Evolutionary conservation across 495 filamentous ascomycete species (phyloP), one percentile per base, ranked within the genome.

Genomic region (Penicillium ucsense): DNA sequence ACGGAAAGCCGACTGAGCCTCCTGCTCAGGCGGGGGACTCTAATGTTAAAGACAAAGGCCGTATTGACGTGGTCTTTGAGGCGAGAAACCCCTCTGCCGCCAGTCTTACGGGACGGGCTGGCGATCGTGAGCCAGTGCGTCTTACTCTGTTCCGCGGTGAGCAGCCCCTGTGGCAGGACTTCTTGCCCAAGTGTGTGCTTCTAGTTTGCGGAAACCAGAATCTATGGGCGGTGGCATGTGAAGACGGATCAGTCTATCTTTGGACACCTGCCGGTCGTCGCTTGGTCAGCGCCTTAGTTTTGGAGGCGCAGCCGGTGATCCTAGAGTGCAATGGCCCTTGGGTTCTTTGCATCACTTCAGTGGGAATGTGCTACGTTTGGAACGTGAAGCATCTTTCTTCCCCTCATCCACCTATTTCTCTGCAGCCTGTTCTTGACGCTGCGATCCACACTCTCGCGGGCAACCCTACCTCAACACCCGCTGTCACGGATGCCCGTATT

Each of bases 221-320:
- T 49, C 89, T 96, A 66, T 97, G 92, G 89, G 83, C 85, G 7
- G 90, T 83, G 8, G 89, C 84, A 10, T 95, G 88, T 51, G 92
- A 99, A 63, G 92, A 97, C 59, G 94, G 88, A 10, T 87, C 82
- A n/a, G 53, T 99, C 8, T 86, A 95, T 60, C 78, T 87, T 31
- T 99, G 91, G 89, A 91, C 89, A 2, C 91, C 92, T 3, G 89
- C 89, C n/a, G 92, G 92, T 4, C 79, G 94, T 46, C 77, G 92
- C 35, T 70, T 94, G 6, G 71, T 89, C 47, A 95, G 86, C 57
- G 81, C 89, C 4, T 67, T 95, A 38, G 76, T 96, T 3, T 65
- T 96, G 35, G 94, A 97, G 63, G 84, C 91, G 4, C 90, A 96
- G 54, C 89, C 92, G 3, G 90, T 95, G 31, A 89, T 97, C 45